Conservation (phyloP, 805 yeast genomes). For the Ogataea parapolymorpha region DNA sequence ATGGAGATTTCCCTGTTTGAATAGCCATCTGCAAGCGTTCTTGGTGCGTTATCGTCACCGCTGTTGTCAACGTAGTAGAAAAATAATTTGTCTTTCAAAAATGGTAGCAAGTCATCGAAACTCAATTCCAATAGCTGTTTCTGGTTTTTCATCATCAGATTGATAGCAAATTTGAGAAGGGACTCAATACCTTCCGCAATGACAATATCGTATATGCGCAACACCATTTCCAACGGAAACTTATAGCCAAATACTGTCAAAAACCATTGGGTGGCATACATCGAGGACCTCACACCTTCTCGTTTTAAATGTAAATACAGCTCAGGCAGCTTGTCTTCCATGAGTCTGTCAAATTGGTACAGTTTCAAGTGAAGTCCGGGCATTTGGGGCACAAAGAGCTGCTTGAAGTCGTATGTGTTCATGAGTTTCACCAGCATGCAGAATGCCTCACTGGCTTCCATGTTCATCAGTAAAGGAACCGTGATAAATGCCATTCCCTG, state of each 20-base stretch:
- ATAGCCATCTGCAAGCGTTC: slow-evolving; percentile 18
- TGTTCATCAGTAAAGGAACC: slow-evolving; percentile 77
- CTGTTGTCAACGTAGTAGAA: slow-evolving; percentile 54
- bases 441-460: slow-evolving; percentile 83
- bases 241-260: slow-evolving; percentile 92
- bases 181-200: slow-evolving; percentile 91
- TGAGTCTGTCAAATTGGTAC: slow-evolving; percentile 84
- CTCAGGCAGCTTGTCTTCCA: slow-evolving; percentile 73
- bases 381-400: slow-evolving; percentile 83
- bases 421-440: slow-evolving; percentile 75
- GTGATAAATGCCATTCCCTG: slow-evolving; percentile 97
- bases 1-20: slow-evolving; percentile 20
- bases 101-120: slow-evolving; percentile 76
- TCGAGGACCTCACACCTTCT: slow-evolving; percentile 86
- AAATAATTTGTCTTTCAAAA: slow-evolving; percentile 76
- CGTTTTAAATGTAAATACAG: slow-evolving; percentile 72
- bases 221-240: slow-evolving; percentile 84
- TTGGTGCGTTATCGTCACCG: slow-evolving; percentile 5
- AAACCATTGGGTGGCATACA: slow-evolving; percentile 99
- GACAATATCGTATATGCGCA: slow-evolving; percentile 82
- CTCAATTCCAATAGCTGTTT: slow-evolving; percentile 52
- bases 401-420: slow-evolving; percentile 80
- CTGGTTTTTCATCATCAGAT: slow-evolving; percentile 70
- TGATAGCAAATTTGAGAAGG: slow-evolving; percentile 77
- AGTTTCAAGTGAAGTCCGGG: slow-evolving; percentile 82